Evolutionary conservation across 2,329 filamentous ascomycete genomes (phyloP).

Genomic region (Hyphodiscus sp.): DNA sequence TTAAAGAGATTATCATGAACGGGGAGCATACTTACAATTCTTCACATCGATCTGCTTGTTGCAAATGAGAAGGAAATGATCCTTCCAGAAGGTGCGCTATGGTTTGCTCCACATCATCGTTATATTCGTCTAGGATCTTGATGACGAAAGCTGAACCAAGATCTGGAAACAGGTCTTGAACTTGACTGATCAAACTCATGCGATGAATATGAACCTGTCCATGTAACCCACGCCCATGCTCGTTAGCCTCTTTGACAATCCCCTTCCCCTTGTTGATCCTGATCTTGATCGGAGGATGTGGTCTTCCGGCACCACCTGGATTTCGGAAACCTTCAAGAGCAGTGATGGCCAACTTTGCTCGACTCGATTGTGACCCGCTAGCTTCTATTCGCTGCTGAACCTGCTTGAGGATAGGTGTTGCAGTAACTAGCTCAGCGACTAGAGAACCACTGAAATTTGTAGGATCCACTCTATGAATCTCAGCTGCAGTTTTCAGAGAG

Average conservation of each 20-base stretch:
- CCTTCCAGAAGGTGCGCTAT: conserved; percentile 77
- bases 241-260: conserved; percentile 30
- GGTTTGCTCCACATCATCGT: conserved; percentile 69
- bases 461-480: conserved; percentile 52
- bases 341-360: conserved; percentile 54
- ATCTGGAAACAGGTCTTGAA: conserved; percentile 92
- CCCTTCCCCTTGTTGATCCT: conserved; percentile 59
- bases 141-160: conserved; percentile 78
- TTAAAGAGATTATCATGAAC: neutral
- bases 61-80: conserved; percentile 63
- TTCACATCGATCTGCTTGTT: conserved; percentile 56
- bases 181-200: conserved; percentile 77
- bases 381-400: conserved; percentile 48
- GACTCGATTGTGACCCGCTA: conserved; percentile 43
- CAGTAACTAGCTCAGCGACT: conserved; percentile 75
- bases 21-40: conserved; percentile 30
- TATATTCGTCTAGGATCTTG: conserved; percentile 72
- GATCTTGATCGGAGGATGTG: conserved; percentile 44
- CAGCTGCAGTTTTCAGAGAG: conserved; percentile 65
- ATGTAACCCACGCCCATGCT: conserved; percentile 21
- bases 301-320: conserved; percentile 43
- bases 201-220: conserved; percentile 58
- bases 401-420: conserved; percentile 66
- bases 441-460: conserved; percentile 60
- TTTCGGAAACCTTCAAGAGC: conserved; percentile 56